A percentile compares a stretch with the other conserved stretches of the same genome.
Evolutionary conservation across 768 basidiomycete genomes (phyloP).

Genomic region (Pisolithus tinctorius): DNA sequence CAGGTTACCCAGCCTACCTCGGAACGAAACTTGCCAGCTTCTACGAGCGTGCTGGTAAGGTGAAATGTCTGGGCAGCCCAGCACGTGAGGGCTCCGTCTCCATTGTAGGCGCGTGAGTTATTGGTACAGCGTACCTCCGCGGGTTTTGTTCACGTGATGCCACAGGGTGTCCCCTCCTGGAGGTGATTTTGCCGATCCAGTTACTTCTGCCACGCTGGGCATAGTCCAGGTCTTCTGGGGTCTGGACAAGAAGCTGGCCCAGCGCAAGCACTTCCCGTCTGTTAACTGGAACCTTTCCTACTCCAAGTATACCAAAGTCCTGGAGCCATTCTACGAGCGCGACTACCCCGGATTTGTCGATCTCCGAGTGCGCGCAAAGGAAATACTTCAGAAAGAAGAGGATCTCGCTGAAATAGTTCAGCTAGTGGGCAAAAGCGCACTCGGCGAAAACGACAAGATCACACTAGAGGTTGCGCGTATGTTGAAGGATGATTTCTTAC

Average conservation of each 20-base stretch:
- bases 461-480: conserved; percentile 95
- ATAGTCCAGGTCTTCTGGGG: conserved; percentile 99
- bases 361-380: conserved; percentile 85
- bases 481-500: conserved; percentile 95
- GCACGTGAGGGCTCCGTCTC: conserved; percentile 88
- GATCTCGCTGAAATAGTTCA: conserved; percentile 99
- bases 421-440: conserved; percentile 96
- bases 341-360: conserved; percentile 94
- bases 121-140: not conserved
- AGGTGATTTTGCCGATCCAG: conserved; percentile 98
- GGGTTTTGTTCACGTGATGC: conserved; percentile 7
- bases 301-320: conserved; percentile 94
- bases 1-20: conserved; percentile 97
- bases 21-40: conserved; percentile 93
- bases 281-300: conserved; percentile 99
- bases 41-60: conserved; percentile 98
- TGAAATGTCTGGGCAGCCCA: conserved; percentile 86
- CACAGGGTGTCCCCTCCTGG: conserved; percentile 93
- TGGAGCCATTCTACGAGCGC: conserved; percentile 88
- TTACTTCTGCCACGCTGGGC: conserved; percentile 93
- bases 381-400: conserved; percentile 97
- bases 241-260: conserved; percentile 97
- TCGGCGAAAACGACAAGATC: conserved; percentile 97
- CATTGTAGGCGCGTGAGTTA: conserved; percentile 94
- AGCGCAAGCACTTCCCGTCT: conserved; percentile 99